These are phyloP conservation scores for Leishmania tarentolae DNA, from an alignment of 208 protist genomes.

Conservation along the genomic window DNA sequence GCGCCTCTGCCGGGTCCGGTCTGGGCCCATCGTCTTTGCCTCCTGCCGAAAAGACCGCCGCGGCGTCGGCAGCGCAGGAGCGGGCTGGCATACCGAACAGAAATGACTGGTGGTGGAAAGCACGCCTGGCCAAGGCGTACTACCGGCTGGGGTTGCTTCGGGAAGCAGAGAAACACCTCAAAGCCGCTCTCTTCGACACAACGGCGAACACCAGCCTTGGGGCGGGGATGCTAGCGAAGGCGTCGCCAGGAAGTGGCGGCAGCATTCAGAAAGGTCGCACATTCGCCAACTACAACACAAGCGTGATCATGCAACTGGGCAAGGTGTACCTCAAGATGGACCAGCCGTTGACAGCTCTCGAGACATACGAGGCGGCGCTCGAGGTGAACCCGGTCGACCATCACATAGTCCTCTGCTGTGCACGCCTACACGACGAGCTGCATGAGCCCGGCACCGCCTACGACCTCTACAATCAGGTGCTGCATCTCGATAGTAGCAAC, in stretches of 20 bases:
- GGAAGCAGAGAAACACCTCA: slow-evolving; percentile 94
- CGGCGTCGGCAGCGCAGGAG: slow-evolving; percentile 10
- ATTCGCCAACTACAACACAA: slow-evolving; percentile 83
- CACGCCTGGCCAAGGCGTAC: slow-evolving; percentile 92
- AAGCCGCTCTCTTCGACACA: slow-evolving; percentile 67
- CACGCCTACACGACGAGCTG: slow-evolving; percentile 91
- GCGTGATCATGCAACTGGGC: slow-evolving; percentile 87
- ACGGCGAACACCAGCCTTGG: background rate
- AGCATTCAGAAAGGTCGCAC: slow-evolving; percentile 5
- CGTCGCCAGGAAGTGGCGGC: background rate
- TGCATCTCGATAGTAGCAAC: slow-evolving; percentile 89
- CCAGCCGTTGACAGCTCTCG: slow-evolving; percentile 93
- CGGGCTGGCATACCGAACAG: slow-evolving; percentile 53
- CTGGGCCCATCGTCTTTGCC: background rate
- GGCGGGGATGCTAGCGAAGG: background rate
- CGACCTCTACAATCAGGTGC: slow-evolving; percentile 81
- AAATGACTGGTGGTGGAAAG: slow-evolving; percentile 97
- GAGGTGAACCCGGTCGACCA: slow-evolving; percentile 88
- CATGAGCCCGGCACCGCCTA: slow-evolving; percentile 85
- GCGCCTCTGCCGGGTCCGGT: slow-evolving; percentile 3
- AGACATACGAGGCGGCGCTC: slow-evolving; percentile 81
- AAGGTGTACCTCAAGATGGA: slow-evolving; percentile 95
- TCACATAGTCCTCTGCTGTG: slow-evolving; percentile 84
- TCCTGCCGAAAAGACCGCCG: background rate
- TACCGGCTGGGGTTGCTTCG: slow-evolving; percentile 95